Base-by-base conservation (phyloP, 2,329 filamentous ascomycete genomes). In the Hymenoscyphus albidus region DNA sequence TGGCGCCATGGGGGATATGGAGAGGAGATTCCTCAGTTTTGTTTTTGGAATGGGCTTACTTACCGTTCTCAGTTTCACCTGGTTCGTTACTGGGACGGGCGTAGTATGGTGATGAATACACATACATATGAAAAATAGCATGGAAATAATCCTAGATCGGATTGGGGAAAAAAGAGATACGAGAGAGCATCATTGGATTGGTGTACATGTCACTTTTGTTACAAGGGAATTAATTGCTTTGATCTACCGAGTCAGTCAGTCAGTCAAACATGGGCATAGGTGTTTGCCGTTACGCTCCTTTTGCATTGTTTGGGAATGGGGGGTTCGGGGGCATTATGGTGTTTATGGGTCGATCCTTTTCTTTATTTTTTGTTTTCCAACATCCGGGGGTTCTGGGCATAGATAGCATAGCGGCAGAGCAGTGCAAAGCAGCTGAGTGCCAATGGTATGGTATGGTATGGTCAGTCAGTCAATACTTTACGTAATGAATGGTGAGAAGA, bases 21-120 rank as follows among this genome's bases (percentile, higher is more conserved):
- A 85, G 66, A 75, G 74, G 66, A 78, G 80, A 54, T 81, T 82
- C 1, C 42, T 86, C 9, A 78, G 80, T 5, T 80, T 86, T 63
- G 81, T 82, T 42, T 56, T 85, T 59, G 77, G 79, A 13, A 86
- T 87, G 82, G 80, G 81, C 69, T 59, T 82, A 39, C 73, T 86
- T 55, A 88, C 85, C 1, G 77, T 88, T 3, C 68, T 84, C 38
- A 85, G 83, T 73, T 88, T 88, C 69, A 87, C 85, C 38, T 88
- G 85, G 85, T 88, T 88, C 70, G 84, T 87, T 44, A 79, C 79
- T 31, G 85, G 85, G 2, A 60, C 67, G 32, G 70, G 71, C 18
- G 68, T 76, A 6, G 72, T 75, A 58, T 76, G 73, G 74, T 76
- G 70, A 59, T 62, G 35, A 58, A 13, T 22, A 22, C 12, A 7